These are phyloP conservation scores for Daldinia vernicosa DNA, from an alignment of 495 filamentous ascomycete species.

Conservation along the genomic window DNA sequence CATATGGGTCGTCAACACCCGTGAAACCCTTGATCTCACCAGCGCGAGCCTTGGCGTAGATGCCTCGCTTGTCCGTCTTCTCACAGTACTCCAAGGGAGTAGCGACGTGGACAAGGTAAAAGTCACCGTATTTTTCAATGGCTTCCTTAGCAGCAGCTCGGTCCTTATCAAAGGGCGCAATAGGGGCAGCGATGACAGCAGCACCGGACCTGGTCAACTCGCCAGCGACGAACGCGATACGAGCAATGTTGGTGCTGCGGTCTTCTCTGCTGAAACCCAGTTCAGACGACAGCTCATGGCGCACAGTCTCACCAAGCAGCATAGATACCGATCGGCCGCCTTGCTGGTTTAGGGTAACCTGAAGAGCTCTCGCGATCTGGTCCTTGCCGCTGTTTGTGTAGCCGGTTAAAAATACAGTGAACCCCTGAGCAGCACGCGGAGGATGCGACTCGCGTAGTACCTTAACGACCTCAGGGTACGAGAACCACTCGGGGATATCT, in stretches of 20 bases:
- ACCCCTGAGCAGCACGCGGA: slow-evolving; percentile 86
- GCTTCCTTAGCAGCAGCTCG: slow-evolving; percentile 80
- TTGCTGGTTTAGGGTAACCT: slow-evolving; percentile 98
- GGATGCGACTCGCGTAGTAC: slow-evolving; percentile 96
- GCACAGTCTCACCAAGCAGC: slow-evolving; percentile 93
- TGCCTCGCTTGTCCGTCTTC: slow-evolving; percentile 91
- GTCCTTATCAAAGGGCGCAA: slow-evolving; percentile 87
- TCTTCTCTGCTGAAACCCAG: slow-evolving; percentile 94
- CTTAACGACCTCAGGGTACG: slow-evolving; percentile 97
- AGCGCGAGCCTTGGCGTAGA: slow-evolving; percentile 82
- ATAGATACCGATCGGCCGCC: slow-evolving; percentile 93
- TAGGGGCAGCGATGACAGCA: slow-evolving; percentile 96
- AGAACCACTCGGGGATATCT: slow-evolving; percentile 99
- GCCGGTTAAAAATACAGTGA: slow-evolving; percentile 97
- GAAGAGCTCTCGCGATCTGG: slow-evolving; percentile 90
- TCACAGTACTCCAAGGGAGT: slow-evolving; percentile 92
- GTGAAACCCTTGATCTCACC: slow-evolving; percentile 99
- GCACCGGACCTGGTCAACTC: slow-evolving; percentile 93
- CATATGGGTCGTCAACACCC: slow-evolving; percentile 97
- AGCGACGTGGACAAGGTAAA: slow-evolving; percentile 94
- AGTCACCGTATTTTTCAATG: slow-evolving; percentile 85
- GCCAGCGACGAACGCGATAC: slow-evolving; percentile 94
- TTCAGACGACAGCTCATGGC: slow-evolving; percentile 90
- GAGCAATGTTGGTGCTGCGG: slow-evolving; percentile 93
- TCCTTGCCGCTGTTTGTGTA: slow-evolving; percentile 98